phyloP scores from a whole-genome alignment of 169 alveolate species.

The Eimeria mitis region DNA sequence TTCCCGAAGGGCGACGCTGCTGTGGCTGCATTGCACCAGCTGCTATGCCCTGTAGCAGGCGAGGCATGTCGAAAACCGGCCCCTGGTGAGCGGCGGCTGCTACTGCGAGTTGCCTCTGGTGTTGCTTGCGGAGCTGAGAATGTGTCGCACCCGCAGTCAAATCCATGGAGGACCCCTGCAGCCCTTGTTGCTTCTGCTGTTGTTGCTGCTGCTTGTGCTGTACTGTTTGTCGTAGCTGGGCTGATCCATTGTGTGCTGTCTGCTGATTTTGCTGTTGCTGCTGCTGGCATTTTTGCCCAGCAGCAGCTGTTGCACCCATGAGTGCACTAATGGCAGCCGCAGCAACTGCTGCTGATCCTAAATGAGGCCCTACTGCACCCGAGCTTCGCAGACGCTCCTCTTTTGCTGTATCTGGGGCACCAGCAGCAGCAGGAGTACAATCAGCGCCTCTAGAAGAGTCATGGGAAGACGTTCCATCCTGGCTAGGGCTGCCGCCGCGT shows the following conservation, averaged over 20 bases:
- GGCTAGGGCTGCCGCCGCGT: slow-evolving; percentile 10
- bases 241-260: background rate
- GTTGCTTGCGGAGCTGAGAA: slow-evolving; percentile 7
- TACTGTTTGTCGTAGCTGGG: background rate
- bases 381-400: slow-evolving; percentile 13
- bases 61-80: slow-evolving; percentile 51
- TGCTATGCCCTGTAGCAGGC: slow-evolving; percentile 41
- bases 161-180: background rate
- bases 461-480: background rate
- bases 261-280: no score
- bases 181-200: background rate
- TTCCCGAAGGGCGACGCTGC: slow-evolving; percentile 3
- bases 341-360: slow-evolving; percentile 13
- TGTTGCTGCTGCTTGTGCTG: slow-evolving; percentile 52
- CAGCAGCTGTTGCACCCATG: background rate
- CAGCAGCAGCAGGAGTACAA: background rate
- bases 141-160: background rate
- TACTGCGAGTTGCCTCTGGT: slow-evolving; percentile 28
- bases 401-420: background rate
- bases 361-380: background rate
- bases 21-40: slow-evolving; percentile 17
- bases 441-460: background rate
- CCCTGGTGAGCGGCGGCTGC: slow-evolving; percentile 62
- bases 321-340: slow-evolving; percentile 11
- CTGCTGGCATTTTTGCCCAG: background rate